These are phyloP conservation scores for Juglanconis oblonga DNA, from an alignment of 2,329 filamentous ascomycete genomes.

Conservation along the genomic window DNA sequence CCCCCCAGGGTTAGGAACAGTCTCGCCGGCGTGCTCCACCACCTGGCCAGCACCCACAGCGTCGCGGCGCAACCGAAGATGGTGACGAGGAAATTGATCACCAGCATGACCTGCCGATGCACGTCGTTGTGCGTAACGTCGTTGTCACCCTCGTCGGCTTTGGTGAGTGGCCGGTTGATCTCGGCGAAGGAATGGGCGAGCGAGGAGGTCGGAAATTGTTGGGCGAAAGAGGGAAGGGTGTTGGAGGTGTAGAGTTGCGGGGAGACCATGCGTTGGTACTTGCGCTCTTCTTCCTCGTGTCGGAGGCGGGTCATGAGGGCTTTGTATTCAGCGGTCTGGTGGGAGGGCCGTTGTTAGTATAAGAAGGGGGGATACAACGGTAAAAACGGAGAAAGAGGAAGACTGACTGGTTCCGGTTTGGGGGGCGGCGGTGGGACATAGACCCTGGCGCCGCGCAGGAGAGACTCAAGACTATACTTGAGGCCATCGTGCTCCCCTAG, in stretches of 20 bases:
- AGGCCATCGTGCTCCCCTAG: slow-evolving; percentile 36
- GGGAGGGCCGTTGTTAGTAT: slow-evolving; percentile 15
- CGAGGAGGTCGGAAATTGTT: slow-evolving; percentile 54
- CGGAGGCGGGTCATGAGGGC: slow-evolving; percentile 83
- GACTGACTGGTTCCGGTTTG: slow-evolving; percentile 71
- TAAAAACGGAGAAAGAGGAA: slow-evolving; percentile 2
- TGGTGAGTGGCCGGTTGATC: slow-evolving; percentile 45
- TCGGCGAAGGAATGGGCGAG: slow-evolving; percentile 53
- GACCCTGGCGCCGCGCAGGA: slow-evolving; percentile 69
- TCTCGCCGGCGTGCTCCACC: slow-evolving; percentile 70
- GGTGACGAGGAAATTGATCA: slow-evolving; percentile 86
- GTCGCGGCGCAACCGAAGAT: slow-evolving; percentile 75
- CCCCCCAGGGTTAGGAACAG: slow-evolving; percentile 70
- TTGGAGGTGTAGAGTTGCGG: too few species aligned
- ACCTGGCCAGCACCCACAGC: slow-evolving; percentile 73
- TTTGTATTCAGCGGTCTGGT: slow-evolving; percentile 75
- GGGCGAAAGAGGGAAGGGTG: slow-evolving; percentile 48
- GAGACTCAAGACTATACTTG: slow-evolving; percentile 57
- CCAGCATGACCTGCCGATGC: slow-evolving; percentile 77
- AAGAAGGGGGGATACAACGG: slow-evolving; percentile 9
- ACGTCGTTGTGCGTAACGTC: slow-evolving; percentile 71
- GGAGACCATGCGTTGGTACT: slow-evolving; percentile 78
- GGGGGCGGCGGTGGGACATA: slow-evolving; percentile 78
- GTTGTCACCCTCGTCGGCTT: slow-evolving; percentile 46
- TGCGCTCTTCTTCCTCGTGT: slow-evolving; percentile 74